Percentiles rank a stretch among this genome's conserved stretches.
Conservation (phyloP, 164 flowering plant species). For the Cinnamomum chago region DNA sequence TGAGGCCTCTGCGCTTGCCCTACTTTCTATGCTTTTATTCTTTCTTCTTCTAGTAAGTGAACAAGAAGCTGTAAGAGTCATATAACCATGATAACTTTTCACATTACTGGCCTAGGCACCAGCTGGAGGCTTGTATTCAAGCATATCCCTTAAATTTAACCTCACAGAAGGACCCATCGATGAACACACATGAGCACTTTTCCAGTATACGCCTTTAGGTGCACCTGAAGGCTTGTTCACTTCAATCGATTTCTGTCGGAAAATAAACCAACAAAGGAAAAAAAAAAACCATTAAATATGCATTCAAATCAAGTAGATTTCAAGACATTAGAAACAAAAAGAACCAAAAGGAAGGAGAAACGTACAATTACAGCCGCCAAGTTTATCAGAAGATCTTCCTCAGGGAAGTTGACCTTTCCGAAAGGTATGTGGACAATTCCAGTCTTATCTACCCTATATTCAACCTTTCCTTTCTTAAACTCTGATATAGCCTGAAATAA, state of each 20-base stretch:
- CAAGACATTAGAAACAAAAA: not conserved
- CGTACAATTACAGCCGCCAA: conserved; percentile 75
- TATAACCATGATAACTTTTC: not conserved
- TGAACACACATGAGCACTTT: conserved; percentile 83
- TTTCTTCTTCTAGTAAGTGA: not conserved
- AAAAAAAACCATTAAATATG: not conserved
- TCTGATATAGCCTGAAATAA: conserved; percentile 82
- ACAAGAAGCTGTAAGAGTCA: not conserved
- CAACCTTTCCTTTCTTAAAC: conserved; percentile 95
- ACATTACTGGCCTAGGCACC: conserved; percentile 9
- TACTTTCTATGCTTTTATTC: not conserved
- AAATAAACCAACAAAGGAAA: not conserved
- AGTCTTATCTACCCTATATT: conserved; percentile 92
- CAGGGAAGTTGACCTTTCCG: conserved; percentile 80
- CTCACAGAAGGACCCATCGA: conserved; percentile 96
- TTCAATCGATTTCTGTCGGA: conserved; percentile 79
- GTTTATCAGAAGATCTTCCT: conserved; percentile 80
- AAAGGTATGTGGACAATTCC: conserved; percentile 97
- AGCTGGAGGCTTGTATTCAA: conserved; percentile 63
- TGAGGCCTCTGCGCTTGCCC: not conserved
- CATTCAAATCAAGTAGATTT: not conserved
- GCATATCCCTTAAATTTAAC: conserved; percentile 75
- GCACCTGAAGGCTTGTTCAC: conserved; percentile 90
- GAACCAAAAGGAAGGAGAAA: conserved; percentile 1
- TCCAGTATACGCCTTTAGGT: conserved; percentile 85